Base-by-base conservation (phyloP, 2,329 filamentous ascomycete species). In the Pezicula neosporulosa region DNA sequence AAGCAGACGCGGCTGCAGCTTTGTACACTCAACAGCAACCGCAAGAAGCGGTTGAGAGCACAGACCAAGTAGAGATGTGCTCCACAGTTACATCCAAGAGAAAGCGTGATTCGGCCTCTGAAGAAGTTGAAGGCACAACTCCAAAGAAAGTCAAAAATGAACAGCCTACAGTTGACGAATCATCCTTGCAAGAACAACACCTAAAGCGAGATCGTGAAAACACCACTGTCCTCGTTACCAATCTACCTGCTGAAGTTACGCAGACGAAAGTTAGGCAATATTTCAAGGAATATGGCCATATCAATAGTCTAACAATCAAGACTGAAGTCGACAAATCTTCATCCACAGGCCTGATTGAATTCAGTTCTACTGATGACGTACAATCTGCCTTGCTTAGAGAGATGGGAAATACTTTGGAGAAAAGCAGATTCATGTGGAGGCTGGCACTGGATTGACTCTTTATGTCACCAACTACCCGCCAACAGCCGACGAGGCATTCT, bases 401-500 rank as follows among this genome's bases (percentile, higher is more conserved):
- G 85, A 96, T 63, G 84, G 85, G 48, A 96, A 95, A 66, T 83
- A 82, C 50, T 85, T 96, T 60, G 83, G 86, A 48, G 85, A 87
- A 21, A 79, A 81, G 35, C 81, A 85, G 56, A 86, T 99, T 45
- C 77, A 78, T 35, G 90, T 99, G 19, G 77, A 81, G 50, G 77
- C 89, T 42, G 92, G 88, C 30, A 83, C 86, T 36, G 85, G 86
- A 48, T 82, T 91, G 51, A 97, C 91, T 1, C 73, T 99, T 5
- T 99, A 88, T 65, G 83, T 97, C 33, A 86, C 92, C 41, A 99
- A 99, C 66, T 99, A 92, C 64, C 90, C 92, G 3, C 82, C 88
- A 1, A 76, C 80, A 18, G 86, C 87, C 9, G 87, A 92, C 63
- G 87, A 92, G 60, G 69, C 73, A 3, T 89, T 82, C 61, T 78